A percentile compares a stretch with the other conserved stretches of the same genome.
Conservation (phyloP, 768 basidiomycete genomes). For the Xerocomellus dryophilus region DNA sequence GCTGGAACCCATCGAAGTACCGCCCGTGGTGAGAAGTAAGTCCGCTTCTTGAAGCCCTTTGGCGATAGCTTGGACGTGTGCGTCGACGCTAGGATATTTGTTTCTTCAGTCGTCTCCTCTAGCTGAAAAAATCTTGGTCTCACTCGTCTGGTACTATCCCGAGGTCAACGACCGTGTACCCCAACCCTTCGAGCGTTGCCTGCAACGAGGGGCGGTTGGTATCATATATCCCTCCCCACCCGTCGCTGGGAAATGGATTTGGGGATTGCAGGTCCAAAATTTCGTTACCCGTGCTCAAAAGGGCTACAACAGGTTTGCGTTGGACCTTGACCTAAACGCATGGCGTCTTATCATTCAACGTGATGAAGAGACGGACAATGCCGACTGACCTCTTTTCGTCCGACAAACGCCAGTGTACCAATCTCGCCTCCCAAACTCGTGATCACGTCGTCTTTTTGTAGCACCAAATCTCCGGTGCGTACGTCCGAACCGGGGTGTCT, state of each 20-base stretch:
- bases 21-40: conserved; percentile 80
- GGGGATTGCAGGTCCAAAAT: conserved; percentile 58
- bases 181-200: conserved; percentile 66
- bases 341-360: not conserved
- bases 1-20: conserved; percentile 87
- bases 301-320: conserved; percentile 70
- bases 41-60: conserved; percentile 63
- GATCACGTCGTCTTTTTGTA: conserved; percentile 60
- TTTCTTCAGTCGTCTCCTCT: not conserved
- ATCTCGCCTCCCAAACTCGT: conserved; percentile 74
- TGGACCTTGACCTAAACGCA: conserved; percentile 58
- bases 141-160: conserved; percentile 78
- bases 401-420: conserved; percentile 79
- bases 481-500: conserved; percentile 75
- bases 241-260: conserved; percentile 29
- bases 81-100: conserved; percentile 41
- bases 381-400: conserved; percentile 57
- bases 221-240: conserved; percentile 78
- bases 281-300: conserved; percentile 88
- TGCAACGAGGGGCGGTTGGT: conserved; percentile 81
- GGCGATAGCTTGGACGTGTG: conserved; percentile 56
- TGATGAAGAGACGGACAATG: not conserved
- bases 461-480: conserved; percentile 58
- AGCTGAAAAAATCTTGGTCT: conserved; percentile 18
- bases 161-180: conserved; percentile 75